These are phyloP conservation scores for Suillus subluteus DNA, from an alignment of 768 basidiomycete genomes.

Conservation along the genomic window DNA sequence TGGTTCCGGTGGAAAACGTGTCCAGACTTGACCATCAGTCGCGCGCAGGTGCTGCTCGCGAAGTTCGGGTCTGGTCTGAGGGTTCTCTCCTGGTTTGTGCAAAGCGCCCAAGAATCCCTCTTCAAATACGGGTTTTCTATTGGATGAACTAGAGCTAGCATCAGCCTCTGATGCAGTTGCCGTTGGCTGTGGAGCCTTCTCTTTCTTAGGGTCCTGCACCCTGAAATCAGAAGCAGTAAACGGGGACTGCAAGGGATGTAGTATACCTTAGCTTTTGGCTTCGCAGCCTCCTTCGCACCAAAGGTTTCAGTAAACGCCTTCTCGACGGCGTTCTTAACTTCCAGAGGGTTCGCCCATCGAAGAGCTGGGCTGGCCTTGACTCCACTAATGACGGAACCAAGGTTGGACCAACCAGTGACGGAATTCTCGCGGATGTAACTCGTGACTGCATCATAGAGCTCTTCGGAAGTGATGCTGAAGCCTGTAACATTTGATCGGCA, in stretches of 20 bases:
- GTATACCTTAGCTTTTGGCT: slow-evolving; percentile 68
- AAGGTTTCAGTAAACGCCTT: slow-evolving; percentile 66
- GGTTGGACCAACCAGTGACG: slow-evolving; percentile 72
- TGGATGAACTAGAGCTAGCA: slow-evolving; percentile 38
- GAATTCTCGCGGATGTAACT: slow-evolving; percentile 59
- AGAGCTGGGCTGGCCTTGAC: slow-evolving; percentile 65
- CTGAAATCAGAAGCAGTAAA: neutral
- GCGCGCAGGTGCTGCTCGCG: slow-evolving; percentile 79
- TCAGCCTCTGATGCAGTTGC: slow-evolving; percentile 38
- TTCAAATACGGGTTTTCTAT: slow-evolving; percentile 76
- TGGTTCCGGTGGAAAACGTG: slow-evolving; percentile 98
- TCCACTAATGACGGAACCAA: slow-evolving; percentile 67
- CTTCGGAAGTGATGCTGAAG: slow-evolving; percentile 71
- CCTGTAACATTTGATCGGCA: slow-evolving; percentile 47
- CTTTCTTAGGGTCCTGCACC: slow-evolving; percentile 55
- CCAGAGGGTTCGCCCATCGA: slow-evolving; percentile 84
- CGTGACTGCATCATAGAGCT: slow-evolving; percentile 59
- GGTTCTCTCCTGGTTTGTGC: slow-evolving; percentile 93
- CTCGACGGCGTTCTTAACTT: slow-evolving; percentile 83
- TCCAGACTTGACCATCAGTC: slow-evolving; percentile 86
- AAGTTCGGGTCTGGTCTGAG: slow-evolving; percentile 78
- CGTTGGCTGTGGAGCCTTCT: slow-evolving; percentile 31
- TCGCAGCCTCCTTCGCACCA: slow-evolving; percentile 70
- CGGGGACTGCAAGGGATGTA: neutral
- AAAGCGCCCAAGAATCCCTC: slow-evolving; percentile 93